Evolutionary conservation across 306 rosid genomes (phyloP), one percentile per base, ranked within the genome.

Genomic region (Albizia julibrissin): DNA sequence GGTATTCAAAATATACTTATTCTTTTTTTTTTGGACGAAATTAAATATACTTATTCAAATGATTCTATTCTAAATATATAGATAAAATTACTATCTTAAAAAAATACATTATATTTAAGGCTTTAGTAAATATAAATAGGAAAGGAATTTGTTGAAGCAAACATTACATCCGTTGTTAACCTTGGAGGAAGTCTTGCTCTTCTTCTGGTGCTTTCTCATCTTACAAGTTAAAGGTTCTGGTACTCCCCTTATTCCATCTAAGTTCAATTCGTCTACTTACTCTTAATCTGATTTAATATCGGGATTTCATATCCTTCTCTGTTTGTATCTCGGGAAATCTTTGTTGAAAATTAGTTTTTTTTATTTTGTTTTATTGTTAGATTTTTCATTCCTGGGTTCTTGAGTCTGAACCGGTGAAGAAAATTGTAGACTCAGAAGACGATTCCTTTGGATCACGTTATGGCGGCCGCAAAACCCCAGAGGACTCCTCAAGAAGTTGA

Each of bases 401-500:
- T 44, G 71, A 67, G 46, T 10, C 8, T 21, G 44, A 72, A 27
- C 16, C 16, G 62, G 42, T 8, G 47, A n/a, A 26, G 56, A 34
- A 47, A 15, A 26, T 15, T 72, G 62, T 10, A 14, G 15, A 68
- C 21, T 2, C 18, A 7, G 58, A 54, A 56, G 43, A 70, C 59
- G 16, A 56, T 66, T 33, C 10, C 75, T 14, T 44, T 26, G 39
- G 50, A 26, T 75, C 24, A 37, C 29, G 2, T 10, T 64, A 93
- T 91, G 98, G 91, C 98, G 76, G 64, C 98, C 10, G 52, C 91
- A 21, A 93, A 90, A 87, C 90, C 95, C 61, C 93, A 92, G 67
- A 89, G 98, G 81, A 90, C 97, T 19, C 90, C 88, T 6, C 89
- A 91, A 76, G 94, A 92, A 84, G 82, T 96, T 56, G 99, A 96